These are phyloP conservation scores for Ophiosphaerella korrae DNA, from an alignment of 2,329 filamentous ascomycete genomes.

Conservation along the genomic window DNA sequence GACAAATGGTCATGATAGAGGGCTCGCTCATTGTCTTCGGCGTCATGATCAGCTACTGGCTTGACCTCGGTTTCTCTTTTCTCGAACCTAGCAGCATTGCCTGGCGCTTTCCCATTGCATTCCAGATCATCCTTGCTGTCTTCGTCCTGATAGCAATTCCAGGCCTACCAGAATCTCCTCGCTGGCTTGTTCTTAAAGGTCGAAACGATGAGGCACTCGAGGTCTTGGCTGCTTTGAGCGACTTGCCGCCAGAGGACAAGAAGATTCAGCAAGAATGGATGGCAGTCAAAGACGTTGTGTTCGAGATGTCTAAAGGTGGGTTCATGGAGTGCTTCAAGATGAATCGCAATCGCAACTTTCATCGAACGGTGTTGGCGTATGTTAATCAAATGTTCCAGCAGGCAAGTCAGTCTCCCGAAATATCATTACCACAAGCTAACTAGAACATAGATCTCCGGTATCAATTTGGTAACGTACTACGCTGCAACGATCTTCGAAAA, in stretches of 20 bases:
- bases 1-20: slow-evolving; percentile 55
- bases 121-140: slow-evolving; percentile 64
- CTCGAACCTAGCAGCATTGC: slow-evolving; percentile 49
- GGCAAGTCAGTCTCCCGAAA: slow-evolving; percentile 13
- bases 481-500: slow-evolving; percentile 50
- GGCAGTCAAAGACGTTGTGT: slow-evolving; percentile 46
- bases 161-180: slow-evolving; percentile 48
- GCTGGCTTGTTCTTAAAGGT: slow-evolving; percentile 60
- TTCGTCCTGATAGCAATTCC: slow-evolving; percentile 58
- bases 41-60: slow-evolving; percentile 50
- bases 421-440: slow-evolving; percentile 51
- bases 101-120: slow-evolving; percentile 58
- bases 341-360: slow-evolving; percentile 52
- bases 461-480: slow-evolving; percentile 51
- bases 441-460: slow-evolving; percentile 51
- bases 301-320: slow-evolving; percentile 50
- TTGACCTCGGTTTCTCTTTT: slow-evolving; percentile 56
- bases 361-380: slow-evolving; percentile 51
- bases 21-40: slow-evolving; percentile 54
- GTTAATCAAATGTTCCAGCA: slow-evolving; percentile 55
- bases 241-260: slow-evolving; percentile 46
- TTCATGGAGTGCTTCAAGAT: slow-evolving; percentile 65
- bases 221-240: slow-evolving; percentile 45
- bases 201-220: slow-evolving; percentile 51
- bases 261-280: slow-evolving; percentile 44